Evolutionary conservation across 2,329 filamentous ascomycete species (phyloP), one percentile per base, ranked within the genome.

Genomic region (Scorias spongiosa): DNA sequence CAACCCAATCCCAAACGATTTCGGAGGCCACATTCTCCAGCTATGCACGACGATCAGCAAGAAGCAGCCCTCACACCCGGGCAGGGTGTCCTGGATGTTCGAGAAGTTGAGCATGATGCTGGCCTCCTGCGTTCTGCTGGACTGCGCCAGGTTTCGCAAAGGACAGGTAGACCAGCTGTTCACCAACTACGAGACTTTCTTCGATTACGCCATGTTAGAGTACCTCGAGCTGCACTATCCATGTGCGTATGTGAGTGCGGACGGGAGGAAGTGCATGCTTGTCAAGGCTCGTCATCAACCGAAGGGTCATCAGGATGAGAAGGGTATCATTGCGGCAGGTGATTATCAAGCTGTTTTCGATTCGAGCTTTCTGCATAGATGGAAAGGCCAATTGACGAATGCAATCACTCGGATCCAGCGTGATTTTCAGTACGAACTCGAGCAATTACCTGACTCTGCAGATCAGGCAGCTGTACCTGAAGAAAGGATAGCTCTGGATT

Each of bases 51-150:
- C 58, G 10, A 59, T 68, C 7, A 64, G 59, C 48, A 50, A 61
- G 32, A 53, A 55, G 41, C 55, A 59, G 38, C 51, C 54, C 30
- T 56, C 55, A 39, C 52, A 58, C 34, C 53, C 55, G 14, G 53
- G 52, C 12, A 42, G 52, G 39, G 54, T 59, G 28, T 42, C 53
- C 8, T 55, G 55, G 53, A 60, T 72, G 18, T 71, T 72, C 46
- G 51, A 62, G 32, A 58, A 66, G 34, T 51, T 74, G 11, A 66
- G 66, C 37, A 62, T 58, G 7, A 64, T 74, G 64, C 62, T 73
- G 14, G 67, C 69, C 8, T 72, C 69, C 1, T 71, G 70, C 46
- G 66, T 74, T 11, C 59, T 72, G 53, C 55, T 73, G 1, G 68
- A 72, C 41, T 65, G 60, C 46, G 63, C 59, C 9, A 57, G 66